Base-by-base conservation (phyloP, 2,329 filamentous ascomycete species). In the Pseudogymnoascus sp. region DNA sequence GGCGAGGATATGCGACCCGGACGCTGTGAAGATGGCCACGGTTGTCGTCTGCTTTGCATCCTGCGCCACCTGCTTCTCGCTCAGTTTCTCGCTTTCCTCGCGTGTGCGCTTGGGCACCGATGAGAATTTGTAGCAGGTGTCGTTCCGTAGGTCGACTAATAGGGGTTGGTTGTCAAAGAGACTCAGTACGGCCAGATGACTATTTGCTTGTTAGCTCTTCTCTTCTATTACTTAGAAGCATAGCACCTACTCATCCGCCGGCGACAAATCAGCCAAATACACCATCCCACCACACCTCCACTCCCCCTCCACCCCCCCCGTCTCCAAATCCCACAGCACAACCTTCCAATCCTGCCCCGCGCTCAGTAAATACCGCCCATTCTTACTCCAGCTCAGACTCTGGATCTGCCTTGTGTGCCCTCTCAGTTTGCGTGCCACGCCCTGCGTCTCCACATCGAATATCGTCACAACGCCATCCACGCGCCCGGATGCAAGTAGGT, bases 391-490 rank as follows among this genome's bases (percentile, higher is more conserved):
- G 78, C 93, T 96, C 65, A 99, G 77, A 61, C 91, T 96, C 70
- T 96, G 93, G 63, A 99, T 93, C 73, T 95, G 93, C 72, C 91
- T 88, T 60, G 90, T 96, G 77, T 99, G 95, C 11, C 93, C 95
- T 68, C 91, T 87, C 67, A 99, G 81, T 78, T 98, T 99, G 72
- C 92, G 89, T 64, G 95, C 95, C 4, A 98, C 91, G 38, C 95
- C 93, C 82, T 96, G 96, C 8, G 96, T 99, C 77, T 99, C 96
- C 60, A 98, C 86, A 73, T 99, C 95, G 83, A 96, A 99, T 56
- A 99, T 89, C 62, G 96, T 91, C 41, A 99, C 89, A 4, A 91
- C 95, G 68, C 95, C 95, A 78, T 99, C 95, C 66, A 92, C 90
- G 73, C 95, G 88, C 67, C 95, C 95, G 31, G 93, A 96, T 50